Conservation (phyloP, 768 basidiomycete species). For the Tulasnella sp. region DNA sequence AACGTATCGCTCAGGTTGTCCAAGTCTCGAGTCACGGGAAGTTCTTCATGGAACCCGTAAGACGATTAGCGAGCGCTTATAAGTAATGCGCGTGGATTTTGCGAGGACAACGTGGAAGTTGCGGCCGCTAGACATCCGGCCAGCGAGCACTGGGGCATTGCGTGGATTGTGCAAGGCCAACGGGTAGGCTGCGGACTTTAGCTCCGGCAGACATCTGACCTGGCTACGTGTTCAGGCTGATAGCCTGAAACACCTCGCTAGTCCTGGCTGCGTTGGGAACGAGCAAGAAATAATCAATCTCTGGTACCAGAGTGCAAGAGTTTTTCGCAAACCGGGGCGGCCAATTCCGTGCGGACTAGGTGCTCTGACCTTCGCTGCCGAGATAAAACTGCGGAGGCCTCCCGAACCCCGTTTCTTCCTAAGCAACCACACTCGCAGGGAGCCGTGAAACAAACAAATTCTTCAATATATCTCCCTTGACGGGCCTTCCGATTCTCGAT, state of each 20-base stretch:
- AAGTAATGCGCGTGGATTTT: neutral
- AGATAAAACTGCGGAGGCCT: neutral
- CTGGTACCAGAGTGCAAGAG: neutral
- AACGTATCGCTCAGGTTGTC: neutral
- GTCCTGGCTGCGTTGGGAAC: too few species aligned
- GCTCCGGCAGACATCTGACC: neutral
- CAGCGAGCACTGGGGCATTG: too few species aligned
- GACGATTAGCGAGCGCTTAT: neutral
- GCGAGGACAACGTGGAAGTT: neutral
- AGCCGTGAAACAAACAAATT: neutral
- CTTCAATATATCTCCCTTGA: neutral
- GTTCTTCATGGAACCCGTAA: neutral
- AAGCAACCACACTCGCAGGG: neutral
- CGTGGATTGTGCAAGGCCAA: too few species aligned
- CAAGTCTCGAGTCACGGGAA: too few species aligned
- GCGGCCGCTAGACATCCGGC: too few species aligned
- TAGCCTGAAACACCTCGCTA: neutral
- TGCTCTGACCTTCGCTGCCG: neutral
- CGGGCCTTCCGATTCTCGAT: neutral
- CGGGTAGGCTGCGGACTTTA: neutral
- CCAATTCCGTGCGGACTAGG: neutral
- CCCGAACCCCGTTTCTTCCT: neutral
- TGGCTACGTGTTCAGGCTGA: too few species aligned
- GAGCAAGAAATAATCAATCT: neutral
- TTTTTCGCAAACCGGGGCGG: neutral